These are phyloP conservation scores for Tagetes erecta DNA, from an alignment of 129 eudicot genomes.

Conservation along the genomic window DNA sequence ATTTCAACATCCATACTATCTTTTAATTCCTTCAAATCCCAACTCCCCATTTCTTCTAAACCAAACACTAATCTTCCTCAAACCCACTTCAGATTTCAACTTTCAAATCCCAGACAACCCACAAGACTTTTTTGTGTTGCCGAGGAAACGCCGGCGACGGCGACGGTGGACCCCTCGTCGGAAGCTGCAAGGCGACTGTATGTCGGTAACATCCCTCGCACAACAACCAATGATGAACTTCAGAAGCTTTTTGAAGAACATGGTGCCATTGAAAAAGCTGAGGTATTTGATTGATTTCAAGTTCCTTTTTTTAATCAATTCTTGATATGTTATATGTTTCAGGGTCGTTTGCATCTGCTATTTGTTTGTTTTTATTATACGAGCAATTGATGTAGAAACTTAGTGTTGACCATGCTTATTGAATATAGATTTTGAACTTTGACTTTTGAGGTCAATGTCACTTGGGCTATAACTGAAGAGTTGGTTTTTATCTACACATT, in stretches of 20 bases:
- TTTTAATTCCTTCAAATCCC: constrained; percentile 46
- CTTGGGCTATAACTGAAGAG: background rate
- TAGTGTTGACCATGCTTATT: background rate
- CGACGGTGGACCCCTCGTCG: constrained; percentile 55
- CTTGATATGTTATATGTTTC: background rate
- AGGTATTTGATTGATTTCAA: constrained; percentile 42
- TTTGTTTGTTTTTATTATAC: background rate
- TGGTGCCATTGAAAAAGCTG: constrained; percentile 81
- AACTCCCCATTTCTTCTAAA: constrained; percentile 29
- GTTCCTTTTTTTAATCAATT: background rate
- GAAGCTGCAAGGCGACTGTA: constrained; percentile 62
- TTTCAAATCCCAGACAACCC: constrained; percentile 34
- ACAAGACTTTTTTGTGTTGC: constrained; percentile 45
- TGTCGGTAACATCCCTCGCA: constrained; percentile 89
- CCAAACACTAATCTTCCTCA: constrained; percentile 26
- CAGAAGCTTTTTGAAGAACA: constrained; percentile 64
- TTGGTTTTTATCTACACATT: background rate
- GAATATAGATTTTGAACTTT: background rate
- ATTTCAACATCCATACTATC: constrained; percentile 54
- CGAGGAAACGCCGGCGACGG: constrained; percentile 49
- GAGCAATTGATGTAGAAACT: background rate
- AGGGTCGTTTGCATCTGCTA: background rate
- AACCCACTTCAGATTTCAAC: constrained; percentile 31
- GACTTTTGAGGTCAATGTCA: constrained; percentile 20
- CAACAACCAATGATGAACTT: constrained; percentile 65